Conservation (phyloP, 495 filamentous ascomycete species). For the Hypoxylon cercidicola region DNA sequence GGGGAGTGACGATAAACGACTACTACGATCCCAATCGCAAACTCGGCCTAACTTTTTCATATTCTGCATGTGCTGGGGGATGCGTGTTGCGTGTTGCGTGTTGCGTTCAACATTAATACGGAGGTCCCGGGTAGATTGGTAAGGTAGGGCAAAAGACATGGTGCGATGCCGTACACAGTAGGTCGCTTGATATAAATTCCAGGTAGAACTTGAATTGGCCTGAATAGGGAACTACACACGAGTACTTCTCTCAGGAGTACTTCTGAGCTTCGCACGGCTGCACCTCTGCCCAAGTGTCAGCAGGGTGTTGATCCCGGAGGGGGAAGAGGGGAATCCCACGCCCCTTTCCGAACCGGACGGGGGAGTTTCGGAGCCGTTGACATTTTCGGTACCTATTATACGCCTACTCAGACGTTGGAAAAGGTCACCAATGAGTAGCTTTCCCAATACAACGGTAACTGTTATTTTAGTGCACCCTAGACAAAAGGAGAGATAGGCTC, state of each 20-base stretch:
- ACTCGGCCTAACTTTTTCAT: constrained; percentile 28
- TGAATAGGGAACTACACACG: constrained; percentile 39
- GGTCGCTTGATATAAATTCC: constrained; percentile 20
- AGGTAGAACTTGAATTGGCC: constrained; percentile 24
- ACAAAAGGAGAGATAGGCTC: constrained; percentile 23
- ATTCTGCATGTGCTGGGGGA: constrained; percentile 34
- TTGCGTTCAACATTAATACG: constrained; percentile 28
- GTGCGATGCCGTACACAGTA: constrained; percentile 17
- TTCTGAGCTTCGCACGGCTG: constrained; percentile 37
- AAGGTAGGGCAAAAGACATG: constrained; percentile 1
- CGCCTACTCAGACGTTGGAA: neutral
- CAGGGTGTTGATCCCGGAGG: constrained; percentile 39
- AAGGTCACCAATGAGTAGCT: constrained; percentile 36
- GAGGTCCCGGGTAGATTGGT: constrained; percentile 25
- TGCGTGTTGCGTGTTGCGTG: no score
- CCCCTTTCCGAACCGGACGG: constrained; percentile 38
- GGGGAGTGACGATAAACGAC: constrained; percentile 43
- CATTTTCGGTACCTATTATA: constrained; percentile 1
- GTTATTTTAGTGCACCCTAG: constrained; percentile 22
- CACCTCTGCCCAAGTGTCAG: constrained; percentile 45
- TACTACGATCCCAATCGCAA: constrained; percentile 27
- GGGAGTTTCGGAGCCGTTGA: constrained; percentile 17
- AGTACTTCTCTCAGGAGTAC: constrained; percentile 42
- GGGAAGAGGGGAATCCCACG: constrained; percentile 36
- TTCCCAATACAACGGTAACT: constrained; percentile 34